These are phyloP conservation scores for Rhizomucor miehei DNA, from an alignment of 371 early-diverging fungal genomes.

Conservation along the genomic window DNA sequence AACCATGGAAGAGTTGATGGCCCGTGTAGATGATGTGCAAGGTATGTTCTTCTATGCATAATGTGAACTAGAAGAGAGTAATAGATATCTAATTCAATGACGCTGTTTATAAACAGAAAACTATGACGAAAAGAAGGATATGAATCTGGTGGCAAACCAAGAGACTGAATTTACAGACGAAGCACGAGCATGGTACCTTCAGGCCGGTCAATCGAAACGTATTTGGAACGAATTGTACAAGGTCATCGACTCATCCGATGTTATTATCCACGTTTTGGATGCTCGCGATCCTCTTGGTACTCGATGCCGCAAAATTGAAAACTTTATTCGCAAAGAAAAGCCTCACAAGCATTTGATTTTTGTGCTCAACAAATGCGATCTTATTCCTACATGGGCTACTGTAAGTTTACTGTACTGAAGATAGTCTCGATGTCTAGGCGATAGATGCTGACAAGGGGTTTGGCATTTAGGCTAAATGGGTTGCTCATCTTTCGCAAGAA, in stretches of 20 bases:
- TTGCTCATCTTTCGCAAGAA: slow-evolving; percentile 84
- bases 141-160: slow-evolving; percentile 70
- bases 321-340: slow-evolving; percentile 91
- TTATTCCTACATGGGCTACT: slow-evolving; percentile 99
- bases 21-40: slow-evolving; percentile 59
- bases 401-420: slow-evolving; percentile 41
- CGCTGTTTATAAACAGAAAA: slow-evolving; percentile 39
- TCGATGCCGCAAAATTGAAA: slow-evolving; percentile 90
- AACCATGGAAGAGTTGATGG: slow-evolving; percentile 83
- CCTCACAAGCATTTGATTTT: slow-evolving; percentile 98
- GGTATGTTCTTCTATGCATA: slow-evolving; percentile 28
- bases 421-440: not conserved
- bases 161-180: slow-evolving; percentile 70
- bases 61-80: no score
- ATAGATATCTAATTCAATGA: no score
- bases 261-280: slow-evolving; percentile 98
- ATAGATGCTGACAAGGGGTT: not conserved
- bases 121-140: slow-evolving; percentile 77
- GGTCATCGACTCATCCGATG: slow-evolving; percentile 98
- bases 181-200: slow-evolving; percentile 83
- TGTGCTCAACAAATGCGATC: slow-evolving; percentile 99
- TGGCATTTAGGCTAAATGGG: slow-evolving; percentile 77
- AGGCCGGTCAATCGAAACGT: slow-evolving; percentile 96
- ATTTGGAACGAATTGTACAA: slow-evolving; percentile 99
- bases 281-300: slow-evolving; percentile 99